phyloP scores from a whole-genome alignment of 345 rosid genomes.

The Hibiscus trionum region DNA sequence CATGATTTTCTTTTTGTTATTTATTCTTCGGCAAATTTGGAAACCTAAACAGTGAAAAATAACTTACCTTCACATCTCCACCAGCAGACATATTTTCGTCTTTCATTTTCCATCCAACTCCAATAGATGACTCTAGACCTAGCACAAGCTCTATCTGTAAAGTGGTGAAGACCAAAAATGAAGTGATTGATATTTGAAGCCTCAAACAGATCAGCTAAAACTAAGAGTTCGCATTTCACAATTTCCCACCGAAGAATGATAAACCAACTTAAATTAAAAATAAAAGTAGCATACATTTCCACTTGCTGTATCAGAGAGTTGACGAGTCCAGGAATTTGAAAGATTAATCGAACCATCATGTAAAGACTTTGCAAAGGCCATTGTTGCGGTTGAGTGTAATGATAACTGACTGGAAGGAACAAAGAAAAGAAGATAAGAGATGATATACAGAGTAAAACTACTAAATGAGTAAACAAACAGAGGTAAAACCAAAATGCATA shows the following conservation, averaged over 20 bases:
- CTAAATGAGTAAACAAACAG: background rate
- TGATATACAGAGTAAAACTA: conserved; percentile 5
- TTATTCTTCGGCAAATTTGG: background rate
- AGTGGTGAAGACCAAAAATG: conserved; percentile 10
- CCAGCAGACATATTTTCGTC: conserved; percentile 68
- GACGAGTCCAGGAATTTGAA: conserved; percentile 84
- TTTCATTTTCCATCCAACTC: conserved; percentile 81
- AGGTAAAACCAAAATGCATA: conserved; percentile 21
- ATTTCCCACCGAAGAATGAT: background rate
- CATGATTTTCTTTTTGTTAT: background rate
- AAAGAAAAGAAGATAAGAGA: conserved; percentile 10
- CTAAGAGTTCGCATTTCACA: conserved; percentile 4
- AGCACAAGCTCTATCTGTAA: conserved; percentile 67
- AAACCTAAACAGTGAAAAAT: background rate
- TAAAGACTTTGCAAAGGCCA: conserved; percentile 68
- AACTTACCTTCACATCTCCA: conserved; percentile 65
- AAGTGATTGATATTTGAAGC: conserved; percentile 11
- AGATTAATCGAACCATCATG: conserved; percentile 89
- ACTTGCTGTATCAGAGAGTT: conserved; percentile 69
- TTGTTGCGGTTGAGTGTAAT: conserved; percentile 70
- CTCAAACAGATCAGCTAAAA: background rate
- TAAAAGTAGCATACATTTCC: conserved; percentile 62
- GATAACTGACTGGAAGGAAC: conserved; percentile 52
- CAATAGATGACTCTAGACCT: conserved; percentile 69
- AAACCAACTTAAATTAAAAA: background rate